Base-by-base conservation (phyloP, 805 yeast genomes). In the Yamadazyma nakazawae region DNA sequence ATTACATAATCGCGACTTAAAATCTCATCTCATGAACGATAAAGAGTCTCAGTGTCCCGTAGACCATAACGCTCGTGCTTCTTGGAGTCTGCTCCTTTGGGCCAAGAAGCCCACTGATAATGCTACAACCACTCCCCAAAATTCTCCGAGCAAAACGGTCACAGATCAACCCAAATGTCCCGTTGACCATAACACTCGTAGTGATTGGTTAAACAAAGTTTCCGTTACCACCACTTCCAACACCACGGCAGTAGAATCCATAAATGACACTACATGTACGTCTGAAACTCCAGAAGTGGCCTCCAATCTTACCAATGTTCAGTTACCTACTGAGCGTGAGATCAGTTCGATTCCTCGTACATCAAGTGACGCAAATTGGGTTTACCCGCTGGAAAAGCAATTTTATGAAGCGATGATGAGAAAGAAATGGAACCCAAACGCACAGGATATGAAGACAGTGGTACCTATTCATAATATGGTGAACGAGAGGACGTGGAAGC, bases 391-490 rank as follows among this genome's bases (percentile, higher is more conserved):
- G 3, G 96, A 92, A 62, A 87, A 88, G 62, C 97, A 92, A 71
- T 92, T 92, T 61, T 92, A 74, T 63, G 94, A 89, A 48, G 97
- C 97, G 9, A 94, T 92, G 98, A 73, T 80, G 55, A 79, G 98
- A 41, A 92, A 92, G 60, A 79, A 88, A 47, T 88, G 96, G 90
- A 76, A 82, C 43, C 97, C 98, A 1, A 70, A 80, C 10, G 85
- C 85, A 0, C 63, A 68, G 7, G 97, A 91, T 60, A 92, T 92
- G 99, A 72, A 80, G 52, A 80, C 92, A 0, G 88, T 92, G 14
- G 96, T 92, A 3, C 98, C 98, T 0, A 85, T 92, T 37, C 99
- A 92, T 63, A 92, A 92, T 60, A 81, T 87, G 34, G 97, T 92
- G 30, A 92, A 92, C 62, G 99, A 92, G 64, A 70, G 88, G 50